Evolutionary conservation across 768 basidiomycete genomes (phyloP), one percentile per base, ranked within the genome.

Genomic region (Lactifluus subvellereus): DNA sequence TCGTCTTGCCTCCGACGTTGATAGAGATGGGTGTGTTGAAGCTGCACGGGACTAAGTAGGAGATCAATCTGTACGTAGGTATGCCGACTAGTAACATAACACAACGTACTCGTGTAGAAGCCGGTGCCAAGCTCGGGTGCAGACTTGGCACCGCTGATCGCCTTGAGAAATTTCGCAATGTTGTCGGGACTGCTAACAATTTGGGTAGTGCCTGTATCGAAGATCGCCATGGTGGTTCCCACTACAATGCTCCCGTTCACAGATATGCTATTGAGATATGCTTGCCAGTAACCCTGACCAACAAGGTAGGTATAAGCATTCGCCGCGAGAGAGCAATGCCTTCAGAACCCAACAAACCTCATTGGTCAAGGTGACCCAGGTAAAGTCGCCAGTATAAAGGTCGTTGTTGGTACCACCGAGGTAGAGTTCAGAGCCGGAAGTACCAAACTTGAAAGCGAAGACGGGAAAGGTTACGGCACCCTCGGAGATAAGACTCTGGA

Each of bases 391-490:
- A 0, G 48, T 56, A 49, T 40, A 66, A 33, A 59, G 60, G 6
- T 51, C 16, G 48, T 14, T 30, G 45, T 67, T 67, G n/a, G 57
- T 59, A 5, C 66, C 66, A 32, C 66, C 66, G 38, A 66, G n/a
- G 47, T 35, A 53, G 32, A 67, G 65, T 60, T 83, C 81, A n/a
- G 80, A 77, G 27, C 74, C 76, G 11, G 71, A 69, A 18, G 72
- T 32, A 11, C 78, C 68, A 49, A 85, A 73, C 64, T 80, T 80
- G 67, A 85, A 77, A 30, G 78, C 76, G 65, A 85, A 84, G 61
- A 77, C 72, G 47, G 75, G 68, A 33, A 75, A 67, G 7, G 73
- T 61, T 2, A 75, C 69, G 38, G 65, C 61, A 14, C 71, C 72
- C 50, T 79, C 73, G 8, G 72, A 67, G 18, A 80, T 62, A 43